phyloP scores from a whole-genome alignment of 1,284 basidiomycete species.

The Microbotryum intermedium region DNA sequence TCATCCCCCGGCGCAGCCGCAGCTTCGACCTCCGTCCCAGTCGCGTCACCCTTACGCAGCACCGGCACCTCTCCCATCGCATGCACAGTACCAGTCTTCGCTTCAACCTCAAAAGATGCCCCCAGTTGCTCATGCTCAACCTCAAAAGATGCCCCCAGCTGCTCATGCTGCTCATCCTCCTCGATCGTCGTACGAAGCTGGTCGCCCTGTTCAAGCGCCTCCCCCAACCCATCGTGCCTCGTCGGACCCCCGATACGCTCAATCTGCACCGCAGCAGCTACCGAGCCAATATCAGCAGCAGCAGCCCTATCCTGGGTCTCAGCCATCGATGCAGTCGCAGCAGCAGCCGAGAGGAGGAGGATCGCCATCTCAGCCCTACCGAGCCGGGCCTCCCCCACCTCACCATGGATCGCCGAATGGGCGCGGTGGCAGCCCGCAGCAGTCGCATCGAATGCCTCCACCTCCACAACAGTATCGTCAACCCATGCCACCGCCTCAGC shows the following conservation, averaged over 20 bases:
- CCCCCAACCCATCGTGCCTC: background rate
- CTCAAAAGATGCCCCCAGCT: background rate
- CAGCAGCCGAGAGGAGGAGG: too few species aligned
- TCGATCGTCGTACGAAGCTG: background rate
- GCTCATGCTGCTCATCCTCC: background rate
- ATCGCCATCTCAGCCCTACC: too few species aligned
- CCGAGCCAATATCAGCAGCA: background rate
- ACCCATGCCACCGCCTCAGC: too few species aligned
- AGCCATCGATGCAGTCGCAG: too few species aligned
- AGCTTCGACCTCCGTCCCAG: background rate
- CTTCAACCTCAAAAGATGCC: background rate
- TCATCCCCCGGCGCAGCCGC: too few species aligned
- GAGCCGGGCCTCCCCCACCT: too few species aligned
- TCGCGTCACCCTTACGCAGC: background rate
- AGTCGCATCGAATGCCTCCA: too few species aligned
- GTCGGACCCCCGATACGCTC: too few species aligned
- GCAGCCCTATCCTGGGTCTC: background rate
- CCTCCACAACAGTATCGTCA: too few species aligned
- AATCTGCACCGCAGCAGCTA: too few species aligned
- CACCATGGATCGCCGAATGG: too few species aligned
- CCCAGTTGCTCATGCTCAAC: background rate
- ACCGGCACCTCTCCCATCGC: background rate
- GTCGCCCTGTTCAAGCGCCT: background rate
- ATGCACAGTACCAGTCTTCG: background rate
- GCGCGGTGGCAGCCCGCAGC: too few species aligned